A percentile compares a stretch with the other conserved stretches of the same genome.
Evolutionary conservation across 1,284 basidiomycete genomes (phyloP).

Genomic region (Cerioporus squamosus): DNA sequence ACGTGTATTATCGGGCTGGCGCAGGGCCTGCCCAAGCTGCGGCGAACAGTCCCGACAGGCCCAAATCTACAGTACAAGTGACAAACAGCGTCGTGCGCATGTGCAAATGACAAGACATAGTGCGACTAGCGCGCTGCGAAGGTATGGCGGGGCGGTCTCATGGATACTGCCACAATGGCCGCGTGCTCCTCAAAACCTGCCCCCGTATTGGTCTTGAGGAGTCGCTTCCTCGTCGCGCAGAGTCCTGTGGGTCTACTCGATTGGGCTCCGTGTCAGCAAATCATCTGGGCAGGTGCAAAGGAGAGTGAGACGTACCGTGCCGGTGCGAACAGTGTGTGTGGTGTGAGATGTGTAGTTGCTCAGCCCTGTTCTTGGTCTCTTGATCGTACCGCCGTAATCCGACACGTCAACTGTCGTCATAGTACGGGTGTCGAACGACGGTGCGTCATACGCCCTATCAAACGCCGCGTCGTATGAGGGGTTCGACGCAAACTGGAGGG

Average conservation of each 20-base stretch:
- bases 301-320: neutral
- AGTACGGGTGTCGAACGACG: no score
- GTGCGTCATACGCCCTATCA: neutral
- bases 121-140: no score
- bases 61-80: neutral
- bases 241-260: neutral
- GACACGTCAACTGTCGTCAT: neutral
- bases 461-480: no score
- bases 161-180: no score
- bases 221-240: neutral
- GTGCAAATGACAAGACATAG: no score
- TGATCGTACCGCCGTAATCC: neutral
- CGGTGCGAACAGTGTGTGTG: neutral
- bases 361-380: neutral
- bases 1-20: no score
- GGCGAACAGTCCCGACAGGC: neutral
- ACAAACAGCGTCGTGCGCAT: no score
- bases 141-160: no score
- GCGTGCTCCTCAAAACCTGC: no score
- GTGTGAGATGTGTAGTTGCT: neutral
- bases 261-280: neutral
- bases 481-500: conserved; percentile 6
- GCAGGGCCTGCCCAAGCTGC: neutral
- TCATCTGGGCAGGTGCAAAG: neutral
- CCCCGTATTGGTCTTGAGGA: no score